Base-by-base conservation (phyloP, 257 asterid genomes). In the Leptodermis oblonga region DNA sequence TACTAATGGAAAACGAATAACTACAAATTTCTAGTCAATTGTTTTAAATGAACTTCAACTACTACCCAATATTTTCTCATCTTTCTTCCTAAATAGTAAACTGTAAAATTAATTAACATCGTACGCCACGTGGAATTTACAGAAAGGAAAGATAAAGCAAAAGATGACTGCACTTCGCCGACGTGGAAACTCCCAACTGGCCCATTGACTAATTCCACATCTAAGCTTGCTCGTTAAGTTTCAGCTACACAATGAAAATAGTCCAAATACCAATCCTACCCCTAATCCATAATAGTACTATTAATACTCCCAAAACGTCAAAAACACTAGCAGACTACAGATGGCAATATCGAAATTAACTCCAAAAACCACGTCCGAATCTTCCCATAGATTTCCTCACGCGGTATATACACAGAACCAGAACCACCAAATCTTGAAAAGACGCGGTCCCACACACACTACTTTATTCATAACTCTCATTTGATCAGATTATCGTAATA, bases 351-450 rank as follows among this genome's bases (percentile, higher is more conserved):
- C 7, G 77, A 18, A 33, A 62, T 39, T 74, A 33, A 34, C 6
- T 7, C 18, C 2, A 3, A 49, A 53, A 64, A 14, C 20, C 12
- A 30, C 4, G 70, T 4, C 60, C 11, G 51, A 61, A 58, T 23
- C 3, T 56, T 56, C 36, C 62, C 39, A n/a, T 3, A 3, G 18
- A 5, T 5, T 20, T 61, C n/a, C n/a, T 0, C 22, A 86, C 94
- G 77, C 94, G 90, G 88, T 74, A 85, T 83, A 81, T 78, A 81
- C 96, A 31, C 88, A 52, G 82, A 69, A 69, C 64, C 88, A 52
- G 82, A 69, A 69, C 64, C 49, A 41, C 28, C 46, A 18, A 33
- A 5, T 33, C n/a, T n/a, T 11, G 37, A 36, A n/a, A 42, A 72
- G 69, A 80, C 88, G 88, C 90, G 86, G 77, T 31, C 56, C 25